Evolutionary conservation across 2,329 filamentous ascomycete species (phyloP), one percentile per base, ranked within the genome.

Genomic region (Colletotrichum musicola): DNA sequence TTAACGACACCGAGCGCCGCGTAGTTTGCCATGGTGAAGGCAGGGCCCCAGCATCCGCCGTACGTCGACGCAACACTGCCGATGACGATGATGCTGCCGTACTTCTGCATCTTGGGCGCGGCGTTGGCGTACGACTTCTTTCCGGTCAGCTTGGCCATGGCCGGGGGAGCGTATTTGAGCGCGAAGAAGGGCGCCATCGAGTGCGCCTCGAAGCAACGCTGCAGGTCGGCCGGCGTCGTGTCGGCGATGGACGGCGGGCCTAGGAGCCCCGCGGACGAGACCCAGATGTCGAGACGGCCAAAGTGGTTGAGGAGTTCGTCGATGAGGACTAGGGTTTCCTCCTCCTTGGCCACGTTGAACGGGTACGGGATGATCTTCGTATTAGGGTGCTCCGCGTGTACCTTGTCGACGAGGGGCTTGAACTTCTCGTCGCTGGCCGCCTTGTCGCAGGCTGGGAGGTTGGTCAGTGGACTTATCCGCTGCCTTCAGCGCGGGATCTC

Each of bases 61-160:
- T 88, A 86, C 22, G 84, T 85, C 27, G 83, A 85, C 2, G 88
- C 88, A 0, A 89, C 86, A 51, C 81, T 84, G 18, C 83, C 84
- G 3, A 90, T 86, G n/a, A 90, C 87, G 50, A 90, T 83, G 66
- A 90, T 89, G 71, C 83, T 86, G 3, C 88, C 88, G 73, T 90
- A 90, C n/a, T 82, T 80, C 56, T 84, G 81, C 71, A 85, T 84
- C 73, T 90, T 90, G 0, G 86, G 86, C 13, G 87, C 85, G 0
- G 89, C 88, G 72, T 90, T 90, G 0, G 86, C 81, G 73, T 91
- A 90, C 50, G 85, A 82, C 70, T 86, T 77, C 69, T 77, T 85
- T 0, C 83, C 81, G 0, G 85, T 85, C 6, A 85, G 83, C 75
- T 90, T 90, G 18, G 79, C 82, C 89, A 91, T 90, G 1, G 89